Evolutionary conservation across 1,284 basidiomycete genomes (phyloP).

Genomic region (Marasmius fiardii): DNA sequence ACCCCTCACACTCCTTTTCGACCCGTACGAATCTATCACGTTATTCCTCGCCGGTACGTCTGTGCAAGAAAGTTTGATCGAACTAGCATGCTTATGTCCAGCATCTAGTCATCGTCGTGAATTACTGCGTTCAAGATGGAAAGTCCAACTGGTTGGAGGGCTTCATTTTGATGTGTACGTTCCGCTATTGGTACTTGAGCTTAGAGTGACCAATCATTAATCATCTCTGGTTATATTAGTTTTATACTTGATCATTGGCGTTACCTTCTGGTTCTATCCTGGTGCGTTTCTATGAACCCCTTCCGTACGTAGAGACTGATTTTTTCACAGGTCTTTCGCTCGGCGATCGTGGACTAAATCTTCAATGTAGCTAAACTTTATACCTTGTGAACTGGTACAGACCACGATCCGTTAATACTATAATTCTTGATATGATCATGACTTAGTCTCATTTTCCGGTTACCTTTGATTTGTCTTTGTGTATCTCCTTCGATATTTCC

Average conservation of each 20-base stretch:
- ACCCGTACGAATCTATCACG: conserved; percentile 76
- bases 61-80: no score
- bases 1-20: conserved; percentile 73
- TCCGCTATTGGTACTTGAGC: neutral
- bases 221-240: conserved; percentile 26
- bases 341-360: conserved; percentile 14
- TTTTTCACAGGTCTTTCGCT: conserved; percentile 13
- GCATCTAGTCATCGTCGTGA: conserved; percentile 54
- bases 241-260: conserved; percentile 58
- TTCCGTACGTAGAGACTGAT: neutral
- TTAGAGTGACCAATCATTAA: neutral
- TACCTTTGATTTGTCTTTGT: no score
- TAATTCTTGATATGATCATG: no score
- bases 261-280: conserved; percentile 67
- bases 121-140: conserved; percentile 63
- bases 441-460: no score
- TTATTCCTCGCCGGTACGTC: conserved; percentile 43
- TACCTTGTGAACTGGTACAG: no score
- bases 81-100: conserved; percentile 23
- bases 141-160: conserved; percentile 63
- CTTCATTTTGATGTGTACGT: conserved; percentile 52
- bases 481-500: no score
- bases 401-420: no score
- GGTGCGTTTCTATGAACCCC: conserved; percentile 26
- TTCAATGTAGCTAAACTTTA: no score